A percentile compares a stretch with the other conserved stretches of the same genome.
Conservation (phyloP, 805 yeast species). For the Starmerella bacillaris region DNA sequence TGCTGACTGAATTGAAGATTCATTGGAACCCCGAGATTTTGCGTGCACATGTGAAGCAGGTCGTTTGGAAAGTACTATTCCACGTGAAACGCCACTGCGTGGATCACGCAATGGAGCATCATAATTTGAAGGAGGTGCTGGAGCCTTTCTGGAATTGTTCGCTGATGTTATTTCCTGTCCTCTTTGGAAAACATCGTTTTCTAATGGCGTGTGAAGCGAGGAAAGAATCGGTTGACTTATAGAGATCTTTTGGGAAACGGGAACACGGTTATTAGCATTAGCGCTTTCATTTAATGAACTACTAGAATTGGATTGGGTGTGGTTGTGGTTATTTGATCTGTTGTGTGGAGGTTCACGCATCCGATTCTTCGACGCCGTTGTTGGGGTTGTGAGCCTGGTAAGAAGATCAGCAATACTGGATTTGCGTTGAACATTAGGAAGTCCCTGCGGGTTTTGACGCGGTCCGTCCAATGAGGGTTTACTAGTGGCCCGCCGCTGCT, state of each 20-base stretch:
- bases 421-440: constrained; percentile 6
- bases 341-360: constrained; percentile 2
- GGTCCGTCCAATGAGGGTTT: neutral
- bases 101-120: neutral
- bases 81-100: neutral
- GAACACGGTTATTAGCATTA: neutral
- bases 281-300: neutral
- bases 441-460: neutral
- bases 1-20: neutral
- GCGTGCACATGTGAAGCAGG: too few species aligned
- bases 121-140: neutral
- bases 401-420: constrained; percentile 20
- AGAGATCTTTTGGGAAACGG: neutral
- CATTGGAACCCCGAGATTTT: too few species aligned
- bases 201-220: neutral
- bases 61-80: neutral
- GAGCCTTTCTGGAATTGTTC: neutral
- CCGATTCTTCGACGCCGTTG: constrained; percentile 19
- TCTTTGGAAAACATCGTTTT: neutral
- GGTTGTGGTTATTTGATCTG: neutral
- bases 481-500: neutral
- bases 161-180: too few species aligned
- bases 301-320: neutral
- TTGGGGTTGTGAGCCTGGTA: constrained; percentile 20
- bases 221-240: neutral